Percentiles rank a stretch among this genome's conserved stretches.
phyloP scores from a whole-genome alignment of 192 early-diverging fungal genomes.

The Gamsiella multidivaricata region DNA sequence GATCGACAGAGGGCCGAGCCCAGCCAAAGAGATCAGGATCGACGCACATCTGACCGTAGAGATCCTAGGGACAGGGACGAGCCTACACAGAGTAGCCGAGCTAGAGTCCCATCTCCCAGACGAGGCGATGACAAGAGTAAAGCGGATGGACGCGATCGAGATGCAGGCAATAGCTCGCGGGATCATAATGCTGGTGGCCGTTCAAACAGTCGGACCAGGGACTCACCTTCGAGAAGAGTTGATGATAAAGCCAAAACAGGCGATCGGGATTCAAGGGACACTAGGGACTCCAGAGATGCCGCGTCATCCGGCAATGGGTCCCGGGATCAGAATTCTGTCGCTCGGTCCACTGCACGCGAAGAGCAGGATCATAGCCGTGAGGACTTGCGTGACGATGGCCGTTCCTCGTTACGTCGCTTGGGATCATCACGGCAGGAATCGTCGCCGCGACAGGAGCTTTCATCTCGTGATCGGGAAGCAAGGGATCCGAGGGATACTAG shows the following conservation, averaged over 20 bases:
- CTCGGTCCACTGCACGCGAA: not conserved
- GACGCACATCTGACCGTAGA: constrained; percentile 17
- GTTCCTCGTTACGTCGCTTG: too few species aligned
- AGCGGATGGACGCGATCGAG: constrained; percentile 18
- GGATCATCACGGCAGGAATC: constrained; percentile 13
- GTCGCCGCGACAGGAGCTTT: too few species aligned
- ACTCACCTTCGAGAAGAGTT: not conserved
- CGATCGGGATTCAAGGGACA: constrained; percentile 8
- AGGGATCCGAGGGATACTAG: constrained; percentile 17
- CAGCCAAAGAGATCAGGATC: constrained; percentile 17
- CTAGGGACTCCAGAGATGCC: constrained; percentile 1
- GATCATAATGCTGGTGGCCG: too few species aligned
- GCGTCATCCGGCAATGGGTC: not conserved
- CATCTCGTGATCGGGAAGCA: too few species aligned
- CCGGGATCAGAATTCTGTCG: not conserved
- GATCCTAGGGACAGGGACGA: constrained; percentile 18
- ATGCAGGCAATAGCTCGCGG: too few species aligned
- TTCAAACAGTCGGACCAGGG: not conserved
- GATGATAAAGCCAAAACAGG: constrained; percentile 7
- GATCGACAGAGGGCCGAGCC: constrained; percentile 16
- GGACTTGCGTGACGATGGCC: not conserved
- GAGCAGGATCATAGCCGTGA: not conserved
- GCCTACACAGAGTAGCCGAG: not conserved
- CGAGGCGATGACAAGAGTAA: constrained; percentile 8
- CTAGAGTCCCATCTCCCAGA: constrained; percentile 12